Evolutionary conservation across 2,329 filamentous ascomycete genomes (phyloP).

Genomic region (Aspergillus caelatus): DNA sequence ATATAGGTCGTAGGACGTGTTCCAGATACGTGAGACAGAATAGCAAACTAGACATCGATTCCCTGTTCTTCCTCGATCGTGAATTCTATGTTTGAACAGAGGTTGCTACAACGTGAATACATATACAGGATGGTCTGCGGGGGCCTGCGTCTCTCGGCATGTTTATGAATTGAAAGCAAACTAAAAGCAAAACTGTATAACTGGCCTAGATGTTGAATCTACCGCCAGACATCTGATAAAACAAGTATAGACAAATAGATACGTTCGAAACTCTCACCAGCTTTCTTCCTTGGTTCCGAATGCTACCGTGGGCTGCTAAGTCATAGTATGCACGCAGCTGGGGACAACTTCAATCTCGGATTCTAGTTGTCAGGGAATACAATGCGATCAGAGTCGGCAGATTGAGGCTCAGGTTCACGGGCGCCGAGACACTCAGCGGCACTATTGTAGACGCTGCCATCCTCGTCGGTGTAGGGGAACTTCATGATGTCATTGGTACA

Average conservation of each 20-base stretch:
- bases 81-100: too few relatives aligned
- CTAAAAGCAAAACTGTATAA: background rate
- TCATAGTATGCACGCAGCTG: background rate
- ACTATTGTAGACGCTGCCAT: background rate
- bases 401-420: background rate
- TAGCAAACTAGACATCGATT: too few relatives aligned
- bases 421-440: background rate
- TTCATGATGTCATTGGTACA: background rate
- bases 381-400: background rate
- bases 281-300: background rate
- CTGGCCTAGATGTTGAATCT: background rate
- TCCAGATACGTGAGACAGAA: too few relatives aligned
- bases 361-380: background rate
- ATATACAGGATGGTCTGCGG: too few relatives aligned
- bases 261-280: background rate
- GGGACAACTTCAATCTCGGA: background rate
- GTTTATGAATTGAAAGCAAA: too few relatives aligned
- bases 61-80: too few relatives aligned
- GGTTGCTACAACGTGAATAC: too few relatives aligned
- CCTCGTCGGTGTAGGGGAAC: background rate
- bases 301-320: background rate
- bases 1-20: too few relatives aligned
- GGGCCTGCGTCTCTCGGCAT: too few relatives aligned
- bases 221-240: background rate
- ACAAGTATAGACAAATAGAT: background rate